Percentiles rank a stretch among this genome's conserved stretches.
Evolutionary conservation across 768 basidiomycete genomes (phyloP).

Genomic region (Mrakia hoshinonis): DNA sequence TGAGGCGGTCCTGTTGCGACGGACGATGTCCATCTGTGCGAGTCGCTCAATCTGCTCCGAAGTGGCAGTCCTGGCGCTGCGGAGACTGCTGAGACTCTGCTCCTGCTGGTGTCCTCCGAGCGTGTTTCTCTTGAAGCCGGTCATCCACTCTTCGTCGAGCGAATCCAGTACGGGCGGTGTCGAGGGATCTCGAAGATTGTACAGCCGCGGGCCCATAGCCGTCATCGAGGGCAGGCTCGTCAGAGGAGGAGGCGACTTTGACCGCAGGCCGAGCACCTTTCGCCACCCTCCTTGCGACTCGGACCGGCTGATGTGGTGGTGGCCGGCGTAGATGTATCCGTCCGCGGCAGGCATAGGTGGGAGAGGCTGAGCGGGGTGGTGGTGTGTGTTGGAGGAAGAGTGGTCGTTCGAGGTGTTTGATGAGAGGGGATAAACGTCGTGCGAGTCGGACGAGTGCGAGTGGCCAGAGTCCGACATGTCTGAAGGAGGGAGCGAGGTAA

Average conservation of each 20-base stretch:
- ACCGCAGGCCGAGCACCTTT: constrained; percentile 7
- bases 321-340: background rate
- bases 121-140: background rate
- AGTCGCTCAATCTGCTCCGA: constrained; percentile 19
- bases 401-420: background rate
- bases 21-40: constrained; percentile 20
- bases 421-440: background rate
- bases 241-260: constrained; percentile 21
- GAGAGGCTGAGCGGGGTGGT: background rate
- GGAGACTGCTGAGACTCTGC: constrained; percentile 15
- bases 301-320: constrained; percentile 4
- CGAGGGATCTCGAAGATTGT: constrained; percentile 10
- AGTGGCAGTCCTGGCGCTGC: constrained; percentile 24
- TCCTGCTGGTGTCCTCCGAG: constrained; percentile 8
- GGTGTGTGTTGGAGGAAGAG: background rate
- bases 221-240: background rate
- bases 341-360: background rate
- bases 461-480: background rate
- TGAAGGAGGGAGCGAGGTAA: background rate
- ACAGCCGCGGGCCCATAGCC: constrained; percentile 14
- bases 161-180: constrained; percentile 15
- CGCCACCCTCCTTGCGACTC: constrained; percentile 4
- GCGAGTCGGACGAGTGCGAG: background rate
- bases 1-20: constrained; percentile 21
- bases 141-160: constrained; percentile 1